Base-by-base conservation (phyloP, 2,329 filamentous ascomycete genomes). In the Dichotomopilus funicola region DNA sequence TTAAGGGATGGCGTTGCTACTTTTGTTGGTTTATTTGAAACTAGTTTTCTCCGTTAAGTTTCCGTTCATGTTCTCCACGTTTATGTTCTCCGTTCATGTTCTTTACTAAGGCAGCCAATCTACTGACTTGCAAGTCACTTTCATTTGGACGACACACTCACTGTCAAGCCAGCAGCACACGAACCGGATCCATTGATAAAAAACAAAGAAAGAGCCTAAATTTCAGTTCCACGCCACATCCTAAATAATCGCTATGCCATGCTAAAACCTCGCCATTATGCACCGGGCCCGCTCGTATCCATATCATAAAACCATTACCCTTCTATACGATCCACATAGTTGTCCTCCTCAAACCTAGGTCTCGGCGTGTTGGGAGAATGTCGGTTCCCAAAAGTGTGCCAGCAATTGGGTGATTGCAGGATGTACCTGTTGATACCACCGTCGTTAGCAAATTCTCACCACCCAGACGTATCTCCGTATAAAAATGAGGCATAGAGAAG, bases 381-480 rank as follows among this genome's bases (percentile, higher is more conserved):
- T 64, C 68, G 45, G 66, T 61, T 54, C 67, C 72, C 62, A 70
- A 89, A 89, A 60, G 86, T 78, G 67, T 89, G 85, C 86, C 87
- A 90, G 68, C 84, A 88, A 65, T 87, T 87, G 5, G 87, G 87
- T 9, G 85, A 82, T 68, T 88, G 85, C 33, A 90, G 73, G 54
- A 89, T 89, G 64, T 89, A 89, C 64, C 80, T 81, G 52, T 6
- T 50, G 35, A 38, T 38, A 42, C 10, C n/a, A 33, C 7, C 41
- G 19, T 53, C 9, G 53, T 54, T n/a, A 56, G 58, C 4, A 31
- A 1, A 49, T 11, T 2, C 58, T 59, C 42, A 3, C 35, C 6
- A 6, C 3, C 19, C 19, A 27, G 19, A 27, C 2, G 19, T 27
- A 27, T 27, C 19, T 27, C 19, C 1, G 6, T 42, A 11, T 8